Base-by-base conservation (phyloP, 2,329 filamentous ascomycete species). In the Graphilbum fragrans region DNA sequence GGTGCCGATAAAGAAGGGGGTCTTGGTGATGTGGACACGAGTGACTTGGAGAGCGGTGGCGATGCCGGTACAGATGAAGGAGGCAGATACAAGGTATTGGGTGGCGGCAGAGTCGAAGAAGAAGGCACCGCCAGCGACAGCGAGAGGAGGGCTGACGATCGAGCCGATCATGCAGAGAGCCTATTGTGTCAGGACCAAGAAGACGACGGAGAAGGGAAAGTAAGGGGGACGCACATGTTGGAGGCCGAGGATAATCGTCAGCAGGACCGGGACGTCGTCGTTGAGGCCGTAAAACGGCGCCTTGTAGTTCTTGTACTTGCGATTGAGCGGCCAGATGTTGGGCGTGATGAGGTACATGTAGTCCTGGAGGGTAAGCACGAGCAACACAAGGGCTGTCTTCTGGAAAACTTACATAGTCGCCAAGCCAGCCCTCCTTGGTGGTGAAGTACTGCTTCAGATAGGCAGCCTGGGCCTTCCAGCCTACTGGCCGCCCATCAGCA, bases 241-340 rank as follows among this genome's bases (percentile, higher is more conserved):
- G 31, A 84, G 70, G 4, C 80, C 80, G 19, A 84, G 64, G 19
- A 85, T 63, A 7, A 83, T 55, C 12, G 76, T 79, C 19, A 85
- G 64, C 1, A 84, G 53, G 2, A 84, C 65, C 0, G 80, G 80
- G 58, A 85, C 78, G n/a, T 65, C 63, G 51, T 82, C 79, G 47
- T 84, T 64, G 3, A 84, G 69, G 7, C 77, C 79, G 51, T 83
- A 84, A 59, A 84, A 84, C 0, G 80, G 80, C 3, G 76, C 72
- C n/a, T 58, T 55, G 37, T 62, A 50, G 44, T 60, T 55, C 45
- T 61, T 58, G 49, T 60, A 56, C 50, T 67, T 71, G 49, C 70
- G 71, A 56, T 80, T 70, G 52, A 82, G 77, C 0, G 79, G 78
- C 29, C 80, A 59, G 41, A 78, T 77, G 10, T 61, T 61, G 35